Conservation (phyloP, 257 asterid species). For the Solanum sejunctum region DNA sequence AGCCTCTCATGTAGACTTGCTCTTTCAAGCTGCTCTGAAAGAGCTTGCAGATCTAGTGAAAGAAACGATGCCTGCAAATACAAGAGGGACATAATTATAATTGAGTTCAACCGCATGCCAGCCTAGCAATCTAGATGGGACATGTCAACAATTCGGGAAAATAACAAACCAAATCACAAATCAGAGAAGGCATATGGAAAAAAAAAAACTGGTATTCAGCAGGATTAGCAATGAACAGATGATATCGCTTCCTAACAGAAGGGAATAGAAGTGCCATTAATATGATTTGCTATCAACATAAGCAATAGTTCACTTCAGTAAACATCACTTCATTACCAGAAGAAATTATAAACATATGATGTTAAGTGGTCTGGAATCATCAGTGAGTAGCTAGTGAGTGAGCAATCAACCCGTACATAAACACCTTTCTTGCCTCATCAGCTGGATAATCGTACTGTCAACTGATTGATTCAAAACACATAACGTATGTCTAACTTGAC, state of each 20-base stretch:
- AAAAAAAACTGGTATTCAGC: background rate
- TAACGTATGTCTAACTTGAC: background rate
- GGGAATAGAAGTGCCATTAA: background rate
- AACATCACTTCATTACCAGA: background rate
- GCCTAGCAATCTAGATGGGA: background rate
- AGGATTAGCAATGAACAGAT: background rate
- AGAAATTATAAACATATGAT: background rate
- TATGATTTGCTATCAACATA: background rate
- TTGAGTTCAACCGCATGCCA: background rate
- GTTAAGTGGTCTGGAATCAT: background rate
- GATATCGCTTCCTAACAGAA: background rate
- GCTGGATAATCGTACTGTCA: background rate
- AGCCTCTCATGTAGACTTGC: conserved; percentile 60
- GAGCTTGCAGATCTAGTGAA: conserved; percentile 59
- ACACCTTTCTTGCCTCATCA: background rate
- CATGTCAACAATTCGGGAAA: background rate
- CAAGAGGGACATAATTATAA: background rate
- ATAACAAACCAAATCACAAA: background rate
- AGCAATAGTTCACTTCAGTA: background rate
- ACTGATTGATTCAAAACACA: background rate
- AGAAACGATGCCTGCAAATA: conserved; percentile 65
- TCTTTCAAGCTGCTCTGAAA: conserved; percentile 66
- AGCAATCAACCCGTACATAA: background rate
- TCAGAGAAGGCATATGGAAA: background rate
- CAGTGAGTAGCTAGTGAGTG: background rate